Percentiles rank a stretch among this genome's conserved stretches.
These are phyloP conservation scores for Fulvia fulva DNA, from an alignment of 2,329 filamentous ascomycete species.

Conservation along the genomic window DNA sequence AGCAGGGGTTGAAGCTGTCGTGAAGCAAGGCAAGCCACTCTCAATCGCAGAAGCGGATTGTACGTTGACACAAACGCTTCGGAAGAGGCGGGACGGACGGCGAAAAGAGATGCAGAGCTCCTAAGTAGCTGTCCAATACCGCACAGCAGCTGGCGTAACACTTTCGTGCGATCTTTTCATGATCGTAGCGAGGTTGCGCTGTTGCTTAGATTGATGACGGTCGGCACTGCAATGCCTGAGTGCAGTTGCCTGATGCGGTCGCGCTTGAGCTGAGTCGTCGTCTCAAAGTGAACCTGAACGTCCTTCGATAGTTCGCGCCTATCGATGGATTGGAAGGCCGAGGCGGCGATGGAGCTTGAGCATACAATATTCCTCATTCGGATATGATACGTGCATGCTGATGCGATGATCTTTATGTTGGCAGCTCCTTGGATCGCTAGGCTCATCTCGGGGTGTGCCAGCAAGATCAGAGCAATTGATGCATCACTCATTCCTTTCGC, in stretches of 20 bases:
- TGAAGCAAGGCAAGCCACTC: no score
- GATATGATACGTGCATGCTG: background rate
- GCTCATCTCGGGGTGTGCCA: no score
- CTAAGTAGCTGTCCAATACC: background rate
- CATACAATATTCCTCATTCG: background rate
- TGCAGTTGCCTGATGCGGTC: background rate
- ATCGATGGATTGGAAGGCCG: background rate
- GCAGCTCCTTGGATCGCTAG: no score
- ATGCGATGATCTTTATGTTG: background rate
- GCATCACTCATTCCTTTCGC: no score
- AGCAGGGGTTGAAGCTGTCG: no score
- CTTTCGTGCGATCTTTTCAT: background rate
- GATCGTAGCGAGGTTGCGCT: background rate
- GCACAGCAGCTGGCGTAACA: background rate
- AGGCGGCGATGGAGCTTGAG: background rate
- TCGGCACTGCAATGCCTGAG: background rate
- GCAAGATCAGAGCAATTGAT: no score
- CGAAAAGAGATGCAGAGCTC: background rate
- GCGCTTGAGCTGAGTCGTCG: background rate
- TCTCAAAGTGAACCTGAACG: background rate
- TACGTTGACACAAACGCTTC: no score
- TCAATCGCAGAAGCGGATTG: no score
- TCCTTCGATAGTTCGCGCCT: background rate
- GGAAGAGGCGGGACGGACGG: no score
- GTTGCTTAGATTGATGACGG: background rate